phyloP scores from a whole-genome alignment of 768 basidiomycete species.

The Macrocybe gigantea region DNA sequence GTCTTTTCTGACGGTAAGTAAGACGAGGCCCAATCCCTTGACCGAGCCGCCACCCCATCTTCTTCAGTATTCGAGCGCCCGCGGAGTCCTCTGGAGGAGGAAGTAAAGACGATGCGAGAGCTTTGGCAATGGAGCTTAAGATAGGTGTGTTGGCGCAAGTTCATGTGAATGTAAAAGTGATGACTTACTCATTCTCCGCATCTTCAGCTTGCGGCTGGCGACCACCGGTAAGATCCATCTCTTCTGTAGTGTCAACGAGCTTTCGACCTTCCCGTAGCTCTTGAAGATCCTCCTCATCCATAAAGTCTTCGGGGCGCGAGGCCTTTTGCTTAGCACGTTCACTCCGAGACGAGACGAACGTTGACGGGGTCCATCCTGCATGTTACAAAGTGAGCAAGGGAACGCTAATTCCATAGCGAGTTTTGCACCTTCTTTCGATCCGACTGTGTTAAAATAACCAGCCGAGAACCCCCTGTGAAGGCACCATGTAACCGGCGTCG shows the following conservation, averaged over 20 bases:
- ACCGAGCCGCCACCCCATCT: slow-evolving; percentile 93
- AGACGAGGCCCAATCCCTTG: slow-evolving; percentile 93
- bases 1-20: slow-evolving; percentile 64
- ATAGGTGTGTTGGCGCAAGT: slow-evolving; percentile 3
- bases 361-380: slow-evolving; percentile 90
- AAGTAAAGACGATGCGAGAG: slow-evolving; percentile 61
- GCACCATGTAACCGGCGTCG: slow-evolving; percentile 93
- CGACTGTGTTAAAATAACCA: slow-evolving; percentile 94
- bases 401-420: not conserved
- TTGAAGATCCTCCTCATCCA: slow-evolving; percentile 97
- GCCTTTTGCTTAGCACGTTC: slow-evolving; percentile 64
- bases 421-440: slow-evolving; percentile 83
- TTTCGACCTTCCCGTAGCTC: slow-evolving; percentile 70
- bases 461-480: slow-evolving; percentile 96
- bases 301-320: slow-evolving; percentile 84
- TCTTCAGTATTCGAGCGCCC: slow-evolving; percentile 82
- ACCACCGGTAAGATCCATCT: slow-evolving; percentile 63
- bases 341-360: slow-evolving; percentile 84
- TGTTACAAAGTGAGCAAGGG: not conserved
- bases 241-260: slow-evolving; percentile 74
- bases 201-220: slow-evolving; percentile 41
- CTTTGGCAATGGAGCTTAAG: slow-evolving; percentile 53
- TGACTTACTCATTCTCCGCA: slow-evolving; percentile 50
- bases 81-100: slow-evolving; percentile 74
- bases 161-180: not conserved